A percentile compares a stretch with the other conserved stretches of the same genome.
phyloP scores from a whole-genome alignment of 768 basidiomycete genomes.

The Calocybe indica region DNA sequence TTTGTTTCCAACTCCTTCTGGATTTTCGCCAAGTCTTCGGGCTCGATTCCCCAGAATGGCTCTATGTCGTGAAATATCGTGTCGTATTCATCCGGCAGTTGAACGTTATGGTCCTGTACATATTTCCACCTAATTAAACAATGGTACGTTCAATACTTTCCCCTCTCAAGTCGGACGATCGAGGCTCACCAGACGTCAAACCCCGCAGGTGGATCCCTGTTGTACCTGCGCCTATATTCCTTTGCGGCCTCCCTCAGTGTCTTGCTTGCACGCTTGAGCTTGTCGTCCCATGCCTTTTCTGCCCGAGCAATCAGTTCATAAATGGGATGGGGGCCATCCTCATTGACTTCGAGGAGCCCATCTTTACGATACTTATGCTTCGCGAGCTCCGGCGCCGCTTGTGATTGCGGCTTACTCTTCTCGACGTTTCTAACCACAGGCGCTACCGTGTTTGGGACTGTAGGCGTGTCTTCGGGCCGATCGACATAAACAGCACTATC shows the following conservation, averaged over 20 bases:
- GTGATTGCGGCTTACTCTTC: too few relatives aligned
- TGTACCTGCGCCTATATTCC: conserved; percentile 74
- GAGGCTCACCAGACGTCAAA: conserved; percentile 79
- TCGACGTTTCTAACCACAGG: too few relatives aligned
- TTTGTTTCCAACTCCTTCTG: conserved; percentile 23
- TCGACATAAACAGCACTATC: too few relatives aligned
- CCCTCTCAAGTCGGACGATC: too few relatives aligned
- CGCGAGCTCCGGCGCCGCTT: conserved; percentile 11
- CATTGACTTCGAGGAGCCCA: conserved; percentile 34
- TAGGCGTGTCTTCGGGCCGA: too few relatives aligned
- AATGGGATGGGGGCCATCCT: conserved; percentile 64
- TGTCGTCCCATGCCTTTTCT: conserved; percentile 50
- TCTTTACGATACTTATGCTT: conserved; percentile 28
- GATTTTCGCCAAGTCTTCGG: conserved; percentile 20
- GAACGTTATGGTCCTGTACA: conserved; percentile 37
- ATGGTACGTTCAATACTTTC: too few relatives aligned
- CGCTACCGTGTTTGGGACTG: too few relatives aligned
- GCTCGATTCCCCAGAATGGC: conserved; percentile 37
- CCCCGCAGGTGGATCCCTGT: conserved; percentile 75
- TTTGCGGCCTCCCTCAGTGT: conserved; percentile 67
- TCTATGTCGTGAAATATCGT: conserved; percentile 36
- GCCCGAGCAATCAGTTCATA: conserved; percentile 69
- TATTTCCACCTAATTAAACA: conserved; percentile 35
- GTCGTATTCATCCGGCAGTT: conserved; percentile 50
- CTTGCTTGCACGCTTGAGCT: conserved; percentile 65